These are phyloP conservation scores for Salix koriyanagi DNA, from an alignment of 345 rosid species.

Conservation along the genomic window DNA sequence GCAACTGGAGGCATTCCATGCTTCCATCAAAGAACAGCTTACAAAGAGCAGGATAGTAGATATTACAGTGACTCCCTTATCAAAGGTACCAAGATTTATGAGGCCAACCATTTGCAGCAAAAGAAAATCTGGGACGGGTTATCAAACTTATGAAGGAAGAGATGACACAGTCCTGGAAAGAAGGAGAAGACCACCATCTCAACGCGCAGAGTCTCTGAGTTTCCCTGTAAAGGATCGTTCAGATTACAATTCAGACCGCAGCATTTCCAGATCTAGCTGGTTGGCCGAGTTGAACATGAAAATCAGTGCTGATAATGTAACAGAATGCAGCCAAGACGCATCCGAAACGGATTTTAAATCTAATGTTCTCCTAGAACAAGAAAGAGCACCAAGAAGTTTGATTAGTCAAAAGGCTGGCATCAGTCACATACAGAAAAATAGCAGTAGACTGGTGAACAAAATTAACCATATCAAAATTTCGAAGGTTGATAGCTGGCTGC, in stretches of 20 bases:
- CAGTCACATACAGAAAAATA: slow-evolving; percentile 16
- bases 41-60: slow-evolving; percentile 19
- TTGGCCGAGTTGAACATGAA: slow-evolving; percentile 32
- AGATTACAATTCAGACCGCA: slow-evolving; percentile 38
- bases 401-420: slow-evolving; percentile 12
- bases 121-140: slow-evolving; percentile 39
- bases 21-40: slow-evolving; percentile 25
- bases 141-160: slow-evolving; percentile 23
- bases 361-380: slow-evolving; percentile 30
- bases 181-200: slow-evolving; percentile 39
- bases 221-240: slow-evolving; percentile 46
- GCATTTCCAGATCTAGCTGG: slow-evolving; percentile 53
- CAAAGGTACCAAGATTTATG: slow-evolving; percentile 65
- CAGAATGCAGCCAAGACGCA: slow-evolving; percentile 55
- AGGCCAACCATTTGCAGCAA: slow-evolving; percentile 67
- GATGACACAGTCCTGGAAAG: slow-evolving; percentile 17
- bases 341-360: slow-evolving; percentile 49
- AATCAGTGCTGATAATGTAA: slow-evolving; percentile 41
- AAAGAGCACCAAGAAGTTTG: slow-evolving; percentile 9
- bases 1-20: slow-evolving; percentile 22
- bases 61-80: slow-evolving; percentile 29
- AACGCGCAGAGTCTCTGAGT: slow-evolving; percentile 52
- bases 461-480: slow-evolving; percentile 24
- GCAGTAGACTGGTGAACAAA: slow-evolving; percentile 8
- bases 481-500: slow-evolving; percentile 47